These are phyloP conservation scores for Claviceps citrina DNA, from an alignment of 2,329 filamentous ascomycete species.

Conservation along the genomic window DNA sequence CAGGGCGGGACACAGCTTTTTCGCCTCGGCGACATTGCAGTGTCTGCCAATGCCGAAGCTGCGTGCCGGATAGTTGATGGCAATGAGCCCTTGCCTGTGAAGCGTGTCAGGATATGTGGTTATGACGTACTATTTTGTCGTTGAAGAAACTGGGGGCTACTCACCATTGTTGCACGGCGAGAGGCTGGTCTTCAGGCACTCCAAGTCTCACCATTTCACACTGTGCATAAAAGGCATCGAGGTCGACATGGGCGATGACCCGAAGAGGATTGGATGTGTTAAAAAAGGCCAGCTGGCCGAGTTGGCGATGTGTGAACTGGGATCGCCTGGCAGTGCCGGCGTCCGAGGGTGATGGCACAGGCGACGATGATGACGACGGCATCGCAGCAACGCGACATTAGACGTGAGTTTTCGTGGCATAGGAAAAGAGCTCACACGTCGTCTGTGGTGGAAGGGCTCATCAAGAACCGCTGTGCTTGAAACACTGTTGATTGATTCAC, in stretches of 20 bases:
- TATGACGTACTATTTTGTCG: too few relatives aligned
- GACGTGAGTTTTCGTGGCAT: background rate
- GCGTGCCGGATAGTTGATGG: conserved; percentile 87
- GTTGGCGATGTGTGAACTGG: conserved; percentile 70
- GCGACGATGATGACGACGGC: conserved; percentile 3
- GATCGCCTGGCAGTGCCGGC: conserved; percentile 32
- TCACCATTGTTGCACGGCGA: conserved; percentile 88
- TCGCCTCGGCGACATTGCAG: conserved; percentile 65
- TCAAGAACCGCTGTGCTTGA: too few relatives aligned
- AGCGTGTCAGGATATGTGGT: background rate
- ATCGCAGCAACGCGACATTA: background rate
- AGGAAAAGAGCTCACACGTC: background rate
- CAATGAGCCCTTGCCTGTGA: conserved; percentile 72
- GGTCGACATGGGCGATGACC: conserved; percentile 79
- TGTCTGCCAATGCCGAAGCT: conserved; percentile 66
- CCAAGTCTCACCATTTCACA: conserved; percentile 84
- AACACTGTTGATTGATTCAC: background rate
- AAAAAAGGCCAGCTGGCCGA: conserved; percentile 58
- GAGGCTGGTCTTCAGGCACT: conserved; percentile 56
- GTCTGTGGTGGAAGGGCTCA: background rate
- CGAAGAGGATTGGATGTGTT: conserved; percentile 63
- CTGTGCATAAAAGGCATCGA: conserved; percentile 96
- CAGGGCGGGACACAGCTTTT: conserved; percentile 70
- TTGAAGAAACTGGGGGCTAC: conserved; percentile 5
- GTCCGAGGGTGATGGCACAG: conserved; percentile 15